phyloP scores from a whole-genome alignment of 495 filamentous ascomycete genomes.

The Penicillium lagena region DNA sequence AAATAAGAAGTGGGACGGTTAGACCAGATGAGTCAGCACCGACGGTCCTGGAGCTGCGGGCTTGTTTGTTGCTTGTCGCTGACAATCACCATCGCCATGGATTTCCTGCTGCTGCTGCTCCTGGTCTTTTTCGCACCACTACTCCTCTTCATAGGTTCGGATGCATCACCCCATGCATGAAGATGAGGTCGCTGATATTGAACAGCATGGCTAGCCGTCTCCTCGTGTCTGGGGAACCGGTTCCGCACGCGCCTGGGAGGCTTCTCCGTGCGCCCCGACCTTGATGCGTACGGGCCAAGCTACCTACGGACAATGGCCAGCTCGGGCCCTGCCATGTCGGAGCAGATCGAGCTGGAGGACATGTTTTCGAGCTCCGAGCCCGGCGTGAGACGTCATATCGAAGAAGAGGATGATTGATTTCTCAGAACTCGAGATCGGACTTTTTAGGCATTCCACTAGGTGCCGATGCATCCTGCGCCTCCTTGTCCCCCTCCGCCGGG shows the following conservation, averaged over 20 bases:
- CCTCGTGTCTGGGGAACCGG: slow-evolving; percentile 52
- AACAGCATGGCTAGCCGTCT: slow-evolving; percentile 49
- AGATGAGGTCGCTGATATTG: slow-evolving; percentile 13
- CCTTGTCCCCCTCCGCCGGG: slow-evolving; percentile 73
- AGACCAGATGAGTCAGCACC: no score
- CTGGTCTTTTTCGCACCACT: slow-evolving; percentile 45
- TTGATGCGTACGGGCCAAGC: slow-evolving; percentile 44
- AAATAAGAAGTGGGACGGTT: slow-evolving; percentile 1
- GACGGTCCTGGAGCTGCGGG: no score
- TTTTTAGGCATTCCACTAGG: slow-evolving; percentile 49
- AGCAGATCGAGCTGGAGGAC: slow-evolving; percentile 58
- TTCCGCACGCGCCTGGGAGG: slow-evolving; percentile 38
- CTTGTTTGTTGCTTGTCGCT: not conserved
- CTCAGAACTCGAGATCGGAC: slow-evolving; percentile 68
- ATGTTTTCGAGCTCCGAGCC: slow-evolving; percentile 41
- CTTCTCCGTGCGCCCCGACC: slow-evolving; percentile 25
- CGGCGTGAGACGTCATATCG: slow-evolving; percentile 17
- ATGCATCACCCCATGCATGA: no score
- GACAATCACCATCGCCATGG: slow-evolving; percentile 25
- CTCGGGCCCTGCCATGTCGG: slow-evolving; percentile 49
- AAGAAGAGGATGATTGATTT: slow-evolving; percentile 26
- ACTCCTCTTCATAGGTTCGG: slow-evolving; percentile 38
- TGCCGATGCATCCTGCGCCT: slow-evolving; percentile 53
- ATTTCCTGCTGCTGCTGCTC: slow-evolving; percentile 42
- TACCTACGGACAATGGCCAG: slow-evolving; percentile 51